Percentiles rank a stretch among this genome's conserved stretches.
Evolutionary conservation across 108 stramenopile genomes (phyloP).

Genomic region (Bacterosira constricta): DNA sequence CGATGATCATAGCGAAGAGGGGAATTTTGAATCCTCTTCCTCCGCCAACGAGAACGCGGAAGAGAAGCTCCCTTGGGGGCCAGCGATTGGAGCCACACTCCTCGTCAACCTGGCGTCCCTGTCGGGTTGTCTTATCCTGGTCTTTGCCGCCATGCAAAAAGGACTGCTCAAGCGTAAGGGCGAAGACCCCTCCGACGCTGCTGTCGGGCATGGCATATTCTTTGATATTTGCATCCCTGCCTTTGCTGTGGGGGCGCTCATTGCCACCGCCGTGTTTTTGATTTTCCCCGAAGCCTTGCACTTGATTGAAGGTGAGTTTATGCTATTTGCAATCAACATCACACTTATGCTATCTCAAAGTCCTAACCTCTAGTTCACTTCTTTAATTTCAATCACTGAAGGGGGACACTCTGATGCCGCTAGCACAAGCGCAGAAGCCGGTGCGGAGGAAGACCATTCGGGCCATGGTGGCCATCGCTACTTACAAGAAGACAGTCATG

Average conservation of each 20-base stretch:
- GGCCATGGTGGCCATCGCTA: background rate
- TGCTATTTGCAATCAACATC: no score
- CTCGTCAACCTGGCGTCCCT: conserved; percentile 45
- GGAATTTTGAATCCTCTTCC: background rate
- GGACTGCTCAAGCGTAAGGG: background rate
- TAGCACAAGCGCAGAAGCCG: background rate
- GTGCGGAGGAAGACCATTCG: background rate
- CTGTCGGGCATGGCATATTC: background rate
- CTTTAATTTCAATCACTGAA: no score
- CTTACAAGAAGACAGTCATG: background rate
- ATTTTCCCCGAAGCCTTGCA: conserved; percentile 38
- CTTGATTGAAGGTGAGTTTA: conserved; percentile 8
- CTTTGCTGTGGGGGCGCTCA: conserved; percentile 41
- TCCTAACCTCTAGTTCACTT: no score
- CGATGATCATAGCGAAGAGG: background rate
- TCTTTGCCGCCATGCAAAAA: conserved; percentile 17
- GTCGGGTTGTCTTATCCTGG: conserved; percentile 31
- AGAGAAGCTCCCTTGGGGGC: conserved; percentile 27
- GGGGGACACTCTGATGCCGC: background rate
- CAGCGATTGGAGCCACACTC: conserved; percentile 36
- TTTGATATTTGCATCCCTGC: conserved; percentile 31
- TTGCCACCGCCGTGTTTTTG: conserved; percentile 44
- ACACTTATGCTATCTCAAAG: no score
- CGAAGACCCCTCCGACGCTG: background rate
- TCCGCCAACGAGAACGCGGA: background rate